phyloP scores from a whole-genome alignment of 768 basidiomycete species.

The Psilocybe tampanensis region DNA sequence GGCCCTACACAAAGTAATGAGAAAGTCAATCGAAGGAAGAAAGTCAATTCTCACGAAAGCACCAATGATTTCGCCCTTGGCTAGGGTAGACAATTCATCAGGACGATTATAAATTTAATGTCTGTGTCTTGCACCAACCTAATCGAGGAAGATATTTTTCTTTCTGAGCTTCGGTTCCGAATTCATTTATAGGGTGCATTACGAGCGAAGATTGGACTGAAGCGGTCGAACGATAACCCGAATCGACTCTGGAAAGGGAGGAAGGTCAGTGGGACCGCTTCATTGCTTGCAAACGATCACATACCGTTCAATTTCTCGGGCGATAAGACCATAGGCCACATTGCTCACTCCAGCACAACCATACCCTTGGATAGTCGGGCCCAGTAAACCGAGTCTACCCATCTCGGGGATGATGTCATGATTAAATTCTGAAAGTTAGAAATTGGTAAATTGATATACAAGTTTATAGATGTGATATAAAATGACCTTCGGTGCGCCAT shows the following conservation, averaged over 20 bases:
- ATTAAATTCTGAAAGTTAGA: slow-evolving; percentile 65
- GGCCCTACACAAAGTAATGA: slow-evolving; percentile 53
- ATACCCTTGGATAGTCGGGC: slow-evolving; percentile 91
- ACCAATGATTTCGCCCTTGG: slow-evolving; percentile 84
- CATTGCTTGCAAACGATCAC: slow-evolving; percentile 8
- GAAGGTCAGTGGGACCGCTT: background rate
- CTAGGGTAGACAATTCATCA: slow-evolving; percentile 37
- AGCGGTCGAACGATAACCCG: slow-evolving; percentile 92
- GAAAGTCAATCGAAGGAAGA: background rate
- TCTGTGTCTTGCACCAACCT: slow-evolving; percentile 53
- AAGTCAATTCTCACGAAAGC: slow-evolving; percentile 71
- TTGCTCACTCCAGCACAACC: slow-evolving; percentile 91
- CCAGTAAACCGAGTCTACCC: slow-evolving; percentile 89
- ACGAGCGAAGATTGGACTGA: slow-evolving; percentile 96
- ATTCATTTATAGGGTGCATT: slow-evolving; percentile 93
- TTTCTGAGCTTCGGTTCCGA: slow-evolving; percentile 89
- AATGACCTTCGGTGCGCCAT: slow-evolving; percentile 81
- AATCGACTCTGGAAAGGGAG: slow-evolving; percentile 70
- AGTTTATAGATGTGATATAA: background rate
- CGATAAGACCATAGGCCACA: slow-evolving; percentile 93
- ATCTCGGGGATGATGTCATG: slow-evolving; percentile 80
- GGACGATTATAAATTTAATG: no score
- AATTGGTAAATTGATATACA: background rate
- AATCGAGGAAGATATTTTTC: slow-evolving; percentile 87
- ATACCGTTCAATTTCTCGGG: slow-evolving; percentile 90